These are phyloP conservation scores for Colletotrichum echinochloae DNA, from an alignment of 2,329 filamentous ascomycete genomes.

Conservation along the genomic window DNA sequence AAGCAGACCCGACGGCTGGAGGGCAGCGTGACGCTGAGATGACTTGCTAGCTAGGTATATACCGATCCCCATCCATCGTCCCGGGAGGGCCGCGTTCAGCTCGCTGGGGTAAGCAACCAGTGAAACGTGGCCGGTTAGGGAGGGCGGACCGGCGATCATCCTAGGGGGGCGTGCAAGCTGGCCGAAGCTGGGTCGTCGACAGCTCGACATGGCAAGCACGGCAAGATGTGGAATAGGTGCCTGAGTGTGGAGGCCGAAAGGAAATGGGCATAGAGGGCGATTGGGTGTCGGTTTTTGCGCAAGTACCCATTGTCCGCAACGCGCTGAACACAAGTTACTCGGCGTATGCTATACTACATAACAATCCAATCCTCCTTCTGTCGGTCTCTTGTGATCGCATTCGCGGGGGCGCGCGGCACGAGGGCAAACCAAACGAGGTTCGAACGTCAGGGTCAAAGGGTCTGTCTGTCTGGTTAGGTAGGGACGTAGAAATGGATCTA, in stretches of 20 bases:
- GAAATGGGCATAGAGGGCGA: background rate
- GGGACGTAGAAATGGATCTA: background rate
- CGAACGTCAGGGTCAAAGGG: constrained; percentile 8
- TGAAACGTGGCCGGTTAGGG: constrained; percentile 22
- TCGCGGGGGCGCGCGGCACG: background rate
- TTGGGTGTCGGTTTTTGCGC: background rate
- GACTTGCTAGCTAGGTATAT: constrained; percentile 1
- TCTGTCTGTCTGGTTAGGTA: background rate
- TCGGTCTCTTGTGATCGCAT: background rate
- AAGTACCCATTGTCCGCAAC: background rate
- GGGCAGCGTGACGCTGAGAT: constrained; percentile 3
- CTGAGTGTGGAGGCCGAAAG: background rate
- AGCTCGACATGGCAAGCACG: no score
- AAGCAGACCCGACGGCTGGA: constrained; percentile 19
- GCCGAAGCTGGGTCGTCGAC: background rate
- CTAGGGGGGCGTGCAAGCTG: background rate
- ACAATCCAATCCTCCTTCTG: background rate
- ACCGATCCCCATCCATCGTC: constrained; percentile 2
- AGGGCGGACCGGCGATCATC: constrained; percentile 27
- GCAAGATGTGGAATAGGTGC: background rate
- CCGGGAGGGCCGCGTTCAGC: constrained; percentile 31
- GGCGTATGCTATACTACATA: background rate
- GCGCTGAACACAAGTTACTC: background rate
- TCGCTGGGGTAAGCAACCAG: constrained; percentile 18
- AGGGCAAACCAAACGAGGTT: constrained; percentile 8